Base-by-base conservation (phyloP, 208 protist genomes). In the Giardia muris region DNA sequence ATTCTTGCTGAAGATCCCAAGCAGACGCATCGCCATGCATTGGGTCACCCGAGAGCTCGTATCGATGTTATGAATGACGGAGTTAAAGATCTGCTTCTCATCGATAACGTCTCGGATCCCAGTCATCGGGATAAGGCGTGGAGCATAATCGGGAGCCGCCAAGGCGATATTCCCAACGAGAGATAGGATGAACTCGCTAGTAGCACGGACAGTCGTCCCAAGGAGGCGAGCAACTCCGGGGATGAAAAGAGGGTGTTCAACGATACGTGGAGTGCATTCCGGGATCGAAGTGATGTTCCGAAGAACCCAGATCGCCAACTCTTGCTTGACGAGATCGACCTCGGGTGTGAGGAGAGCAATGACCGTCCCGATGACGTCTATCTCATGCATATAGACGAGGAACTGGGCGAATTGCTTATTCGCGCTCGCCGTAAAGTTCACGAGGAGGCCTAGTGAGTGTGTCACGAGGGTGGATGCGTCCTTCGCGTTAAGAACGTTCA, bases 291-390 rank as follows among this genome's bases (percentile, higher is more conserved):
- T 47, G 45, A 92, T 92, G 89, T 92, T 92, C 2, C 89, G 2
- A 3, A 92, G 42, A 67, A 42, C 47, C 89, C 89, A 92, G 45
- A 92, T 67, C 39, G 47, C 46, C 39, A 92, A 46, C 89, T 92
- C 89, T 3, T 46, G 89, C 39, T 30, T 19, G 47, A 76, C 10
- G 45, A 67, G 42, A 22, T 92, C 89, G 45, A 76, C 2, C 46
- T 67, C 44, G 19, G 4, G 4, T 30, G 4, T 47, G 2, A 92
- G n/a, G 89, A 19, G 10, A 22, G 89, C 39, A n/a, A 92, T 3
- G 2, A 92, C 2, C 2, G 43, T 67, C 22, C 22, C 47, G n/a
- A 67, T 45, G 3, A 22, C 4, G 2, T 67, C 89, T 19, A n/a
- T 39, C 22, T 92, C 89, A 43, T 4, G 42, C 3, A 89, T 45